Base-by-base conservation (phyloP, 140 eudicot genomes). In the Stevia rebaudiana region DNA sequence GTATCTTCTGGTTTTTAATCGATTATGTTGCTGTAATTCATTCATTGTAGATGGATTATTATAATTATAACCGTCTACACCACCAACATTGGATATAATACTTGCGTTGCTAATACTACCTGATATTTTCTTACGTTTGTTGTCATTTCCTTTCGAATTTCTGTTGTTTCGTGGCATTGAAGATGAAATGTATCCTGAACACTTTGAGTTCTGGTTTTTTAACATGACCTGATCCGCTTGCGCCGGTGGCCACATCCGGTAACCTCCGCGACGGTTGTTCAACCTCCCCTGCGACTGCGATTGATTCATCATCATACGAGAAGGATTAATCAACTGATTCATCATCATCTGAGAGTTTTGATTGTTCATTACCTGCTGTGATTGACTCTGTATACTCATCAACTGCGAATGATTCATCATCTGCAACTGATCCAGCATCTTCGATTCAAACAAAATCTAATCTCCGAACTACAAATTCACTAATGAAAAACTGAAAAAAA, bases 1-100 rank as follows among this genome's bases (percentile, higher is more conserved):
- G 56, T 75, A 85, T 73, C 87, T 79, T 41, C 86, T 50, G 0
- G 99, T 86, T 77, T 81, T 92, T 62, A 92, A 25, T 1, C 99
- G 73, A 55, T 92, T 92, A 74, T 92, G 97, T 3, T 83, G 90
- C 68, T 92, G 95, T 72, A 92, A 61, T 15, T 92, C 99, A 9
- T 88, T 70, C 41, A 92, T 63, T 0, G 84, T 80, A 0, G 99
- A 97, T 1, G 98, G 98, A 58, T 88, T 79, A 69, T 88, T 88
- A 23, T 83, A 82, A 12, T 77, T 80, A 6, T 76, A 72, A 19
- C 51, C 71, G 3, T 1, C 33, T 4, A 28, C 33, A 42, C 81
- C 82, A 13, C 79, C 83, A 6, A 74, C 43, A 23, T 46, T 62
- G n/a, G n/a, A n/a, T n/a, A n/a, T n/a, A n/a, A n/a, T n/a, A n/a